Evolutionary conservation across 805 yeast species (phyloP), one percentile per base, ranked within the genome.

Genomic region (Wickerhamiella nectarea): DNA sequence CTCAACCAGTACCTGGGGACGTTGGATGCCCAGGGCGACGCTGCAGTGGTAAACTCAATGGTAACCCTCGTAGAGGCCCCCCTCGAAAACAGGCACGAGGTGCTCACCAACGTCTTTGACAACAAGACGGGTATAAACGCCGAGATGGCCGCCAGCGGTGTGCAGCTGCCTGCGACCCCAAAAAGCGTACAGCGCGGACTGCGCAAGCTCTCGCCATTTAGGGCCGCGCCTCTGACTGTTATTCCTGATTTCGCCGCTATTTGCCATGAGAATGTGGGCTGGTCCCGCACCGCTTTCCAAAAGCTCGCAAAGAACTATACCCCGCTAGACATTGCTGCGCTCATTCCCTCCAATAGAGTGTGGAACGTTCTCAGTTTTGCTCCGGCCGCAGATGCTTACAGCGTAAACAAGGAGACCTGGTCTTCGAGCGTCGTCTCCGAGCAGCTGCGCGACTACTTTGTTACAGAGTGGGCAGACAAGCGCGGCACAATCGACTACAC

Each of bases 381-480:
- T 3, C 48, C 64, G 1, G 44, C 55, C 6, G 47, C 48, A 4
- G 50, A 51, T 12, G 61, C 63, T 2, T 40, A 47, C 6, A 52
- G 50, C 6, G 51, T 50, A 25, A 49, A 53, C 6, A 45, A 45
- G 5, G 58, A 54, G 15, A 45, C 49, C 8, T 65, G 69, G 69
- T 46, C 62, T 1, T 53, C 60, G 22, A 44, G 54, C 1, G 50
- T 56, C 1, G 67, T 65, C 2, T 60, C 67, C 8, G 43, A 58
- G 3, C 69, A 65, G 47, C 49, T 63, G 11, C 55, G 68, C 12
- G 57, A 55, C 28, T 52, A 59, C 52, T 59, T 54, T 36, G 46
- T 66, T 22, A 52, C 61, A 6, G 68, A 65, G 41, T 64, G 68
- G 69, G 57, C 60, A 4, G 52, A 53, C 28, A 56, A 63, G 28